Percentiles rank a stretch among this genome's conserved stretches.
Conservation (phyloP, 352 stramenopile genomes). For the Pythium brassicae region DNA sequence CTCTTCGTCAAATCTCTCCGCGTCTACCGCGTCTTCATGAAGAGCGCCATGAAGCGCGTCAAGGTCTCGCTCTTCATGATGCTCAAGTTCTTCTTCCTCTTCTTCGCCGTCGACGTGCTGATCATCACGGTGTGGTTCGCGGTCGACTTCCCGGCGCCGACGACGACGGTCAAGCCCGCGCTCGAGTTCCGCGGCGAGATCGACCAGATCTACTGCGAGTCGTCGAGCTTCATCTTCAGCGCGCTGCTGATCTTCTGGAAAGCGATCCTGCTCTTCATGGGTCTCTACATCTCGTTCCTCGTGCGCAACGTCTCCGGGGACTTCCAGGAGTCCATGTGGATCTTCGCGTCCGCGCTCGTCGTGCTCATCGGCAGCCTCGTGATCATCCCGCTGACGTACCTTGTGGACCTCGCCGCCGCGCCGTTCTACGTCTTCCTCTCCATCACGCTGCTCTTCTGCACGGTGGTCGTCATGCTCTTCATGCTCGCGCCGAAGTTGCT, state of each 20-base stretch:
- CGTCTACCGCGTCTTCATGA: slow-evolving; percentile 33
- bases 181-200: slow-evolving; percentile 11
- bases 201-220: slow-evolving; percentile 7
- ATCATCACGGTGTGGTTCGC: slow-evolving; percentile 24
- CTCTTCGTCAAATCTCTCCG: slow-evolving; percentile 32
- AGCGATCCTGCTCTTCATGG: slow-evolving; percentile 20
- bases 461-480: slow-evolving; percentile 28
- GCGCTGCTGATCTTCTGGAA: slow-evolving; percentile 41
- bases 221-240: slow-evolving; percentile 26
- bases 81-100: slow-evolving; percentile 21
- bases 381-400: slow-evolving; percentile 47
- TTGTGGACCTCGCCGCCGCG: slow-evolving; percentile 31
- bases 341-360: slow-evolving; percentile 38
- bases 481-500: slow-evolving; percentile 44
- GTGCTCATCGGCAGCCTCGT: slow-evolving; percentile 46
- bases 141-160: slow-evolving; percentile 20
- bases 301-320: slow-evolving; percentile 31
- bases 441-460: slow-evolving; percentile 25
- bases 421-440: slow-evolving; percentile 36
- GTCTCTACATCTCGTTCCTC: slow-evolving; percentile 19
- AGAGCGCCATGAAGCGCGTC: slow-evolving; percentile 23
- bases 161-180: background rate
- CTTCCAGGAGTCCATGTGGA: slow-evolving; percentile 70
- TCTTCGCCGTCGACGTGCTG: slow-evolving; percentile 22
- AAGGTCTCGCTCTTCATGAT: slow-evolving; percentile 22